phyloP scores from a whole-genome alignment of 169 alveolate genomes.

The Plasmodium coatneyi region DNA sequence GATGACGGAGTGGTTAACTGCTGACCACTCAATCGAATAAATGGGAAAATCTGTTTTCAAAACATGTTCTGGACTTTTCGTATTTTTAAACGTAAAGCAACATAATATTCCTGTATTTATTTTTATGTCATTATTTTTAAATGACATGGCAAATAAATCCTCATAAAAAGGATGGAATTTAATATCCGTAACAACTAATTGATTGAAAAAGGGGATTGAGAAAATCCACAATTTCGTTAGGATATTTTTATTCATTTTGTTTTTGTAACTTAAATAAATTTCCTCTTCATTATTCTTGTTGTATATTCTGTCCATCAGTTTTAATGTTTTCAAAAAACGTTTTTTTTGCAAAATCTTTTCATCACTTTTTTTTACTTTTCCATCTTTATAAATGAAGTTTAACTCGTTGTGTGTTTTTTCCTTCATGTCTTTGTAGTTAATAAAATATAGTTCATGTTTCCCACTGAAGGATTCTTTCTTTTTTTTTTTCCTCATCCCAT shows the following conservation, averaged over 20 bases:
- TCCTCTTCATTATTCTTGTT: conserved; percentile 75
- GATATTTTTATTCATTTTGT: conserved; percentile 50
- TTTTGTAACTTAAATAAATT: conserved; percentile 59
- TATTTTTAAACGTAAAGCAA: conserved; percentile 70
- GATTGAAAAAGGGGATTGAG: conserved; percentile 15
- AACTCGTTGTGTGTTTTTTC: conserved; percentile 32
- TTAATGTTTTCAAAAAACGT: conserved; percentile 66
- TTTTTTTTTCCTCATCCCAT: conserved; percentile 6
- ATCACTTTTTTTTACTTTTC: conserved; percentile 51
- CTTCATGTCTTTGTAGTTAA: conserved; percentile 52
- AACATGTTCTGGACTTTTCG: conserved; percentile 68
- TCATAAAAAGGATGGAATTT: conserved; percentile 74
- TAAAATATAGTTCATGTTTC: conserved; percentile 59
- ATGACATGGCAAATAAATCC: conserved; percentile 75
- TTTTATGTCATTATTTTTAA: conserved; percentile 66
- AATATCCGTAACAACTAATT: conserved; percentile 65
- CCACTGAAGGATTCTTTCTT: conserved; percentile 31
- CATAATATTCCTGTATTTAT: conserved; percentile 66
- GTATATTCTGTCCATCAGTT: conserved; percentile 74
- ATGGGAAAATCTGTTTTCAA: conserved; percentile 57
- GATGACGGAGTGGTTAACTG: conserved; percentile 28
- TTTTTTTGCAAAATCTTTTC: conserved; percentile 28
- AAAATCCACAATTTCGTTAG: conserved; percentile 70
- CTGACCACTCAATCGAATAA: conserved; percentile 71
- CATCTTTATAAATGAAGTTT: conserved; percentile 60